Conservation (phyloP, 768 basidiomycete genomes). For the Leccinum rimulosum region DNA sequence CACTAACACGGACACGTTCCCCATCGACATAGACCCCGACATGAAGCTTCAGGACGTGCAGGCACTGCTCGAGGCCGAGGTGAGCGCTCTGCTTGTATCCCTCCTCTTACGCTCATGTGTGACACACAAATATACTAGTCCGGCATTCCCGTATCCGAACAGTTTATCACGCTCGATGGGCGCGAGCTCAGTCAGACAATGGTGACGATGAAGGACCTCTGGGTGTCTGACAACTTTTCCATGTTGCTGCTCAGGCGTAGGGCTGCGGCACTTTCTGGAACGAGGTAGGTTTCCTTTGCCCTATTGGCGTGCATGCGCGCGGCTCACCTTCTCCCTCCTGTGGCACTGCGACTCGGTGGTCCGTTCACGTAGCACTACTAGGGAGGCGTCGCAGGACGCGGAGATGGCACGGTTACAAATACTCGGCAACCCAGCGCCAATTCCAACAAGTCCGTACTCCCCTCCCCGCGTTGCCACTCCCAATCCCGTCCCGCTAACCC, state of each 20-base stretch:
- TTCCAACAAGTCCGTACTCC: conserved; percentile 52
- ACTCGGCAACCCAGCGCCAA: conserved; percentile 75
- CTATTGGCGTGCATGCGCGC: not conserved
- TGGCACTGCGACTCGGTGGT: not conserved
- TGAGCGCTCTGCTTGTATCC: conserved; percentile 37
- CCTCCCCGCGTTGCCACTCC: conserved; percentile 37
- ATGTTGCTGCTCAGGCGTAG: conserved; percentile 70
- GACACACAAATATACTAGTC: conserved; percentile 49
- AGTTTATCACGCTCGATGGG: conserved; percentile 67
- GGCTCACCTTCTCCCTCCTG: not conserved
- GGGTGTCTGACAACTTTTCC: conserved; percentile 57
- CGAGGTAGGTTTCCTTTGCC: conserved; percentile 30
- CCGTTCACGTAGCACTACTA: conserved; percentile 29
- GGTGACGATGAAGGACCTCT: conserved; percentile 64
- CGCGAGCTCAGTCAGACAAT: conserved; percentile 64
- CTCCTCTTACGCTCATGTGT: not conserved
- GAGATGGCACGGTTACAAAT: conserved; percentile 91
- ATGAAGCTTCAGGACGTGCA: conserved; percentile 93
- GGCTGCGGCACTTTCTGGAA: conserved; percentile 41
- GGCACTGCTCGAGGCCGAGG: conserved; percentile 95
- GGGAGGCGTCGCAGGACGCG: conserved; percentile 72
- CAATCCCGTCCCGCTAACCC: not conserved
- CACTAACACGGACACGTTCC: conserved; percentile 61
- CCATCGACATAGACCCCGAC: conserved; percentile 80
- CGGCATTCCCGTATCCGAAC: conserved; percentile 67